Percentiles rank a stretch among this genome's conserved stretches.
These are phyloP conservation scores for Ormosia emarginata DNA, from an alignment of 306 rosid species.

Conservation along the genomic window DNA sequence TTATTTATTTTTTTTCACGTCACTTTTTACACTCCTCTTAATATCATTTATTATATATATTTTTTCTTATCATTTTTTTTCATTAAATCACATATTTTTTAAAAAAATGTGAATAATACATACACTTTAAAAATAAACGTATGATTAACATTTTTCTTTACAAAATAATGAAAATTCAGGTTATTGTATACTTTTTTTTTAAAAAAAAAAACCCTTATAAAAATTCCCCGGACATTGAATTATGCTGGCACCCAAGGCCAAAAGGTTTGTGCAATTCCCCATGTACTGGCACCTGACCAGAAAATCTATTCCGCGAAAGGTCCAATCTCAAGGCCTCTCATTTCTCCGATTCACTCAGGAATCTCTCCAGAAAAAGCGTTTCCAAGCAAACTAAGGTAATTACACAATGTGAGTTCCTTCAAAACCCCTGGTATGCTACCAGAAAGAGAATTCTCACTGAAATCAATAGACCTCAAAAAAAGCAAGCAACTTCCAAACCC, in stretches of 20 bases:
- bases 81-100: too few species aligned
- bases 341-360: constrained; percentile 79
- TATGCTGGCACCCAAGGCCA: constrained; percentile 63
- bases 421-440: constrained; percentile 67
- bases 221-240: constrained; percentile 58
- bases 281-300: constrained; percentile 74
- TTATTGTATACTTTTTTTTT: too few species aligned
- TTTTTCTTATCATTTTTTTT: too few species aligned
- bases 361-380: constrained; percentile 70
- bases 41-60: too few species aligned
- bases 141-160: too few species aligned
- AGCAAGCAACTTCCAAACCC: constrained; percentile 89
- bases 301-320: constrained; percentile 63
- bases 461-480: constrained; percentile 79
- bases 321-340: constrained; percentile 79
- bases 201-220: too few species aligned
- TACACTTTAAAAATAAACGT: too few species aligned
- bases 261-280: constrained; percentile 52
- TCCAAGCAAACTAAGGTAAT: constrained; percentile 47
- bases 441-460: constrained; percentile 68
- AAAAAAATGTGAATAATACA: too few species aligned
- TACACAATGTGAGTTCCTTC: constrained; percentile 62
- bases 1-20: too few species aligned
- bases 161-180: too few species aligned
- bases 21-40: too few species aligned